These are phyloP conservation scores for Dalbergia cochinchinensis DNA, from an alignment of 306 rosid genomes.

Conservation along the genomic window DNA sequence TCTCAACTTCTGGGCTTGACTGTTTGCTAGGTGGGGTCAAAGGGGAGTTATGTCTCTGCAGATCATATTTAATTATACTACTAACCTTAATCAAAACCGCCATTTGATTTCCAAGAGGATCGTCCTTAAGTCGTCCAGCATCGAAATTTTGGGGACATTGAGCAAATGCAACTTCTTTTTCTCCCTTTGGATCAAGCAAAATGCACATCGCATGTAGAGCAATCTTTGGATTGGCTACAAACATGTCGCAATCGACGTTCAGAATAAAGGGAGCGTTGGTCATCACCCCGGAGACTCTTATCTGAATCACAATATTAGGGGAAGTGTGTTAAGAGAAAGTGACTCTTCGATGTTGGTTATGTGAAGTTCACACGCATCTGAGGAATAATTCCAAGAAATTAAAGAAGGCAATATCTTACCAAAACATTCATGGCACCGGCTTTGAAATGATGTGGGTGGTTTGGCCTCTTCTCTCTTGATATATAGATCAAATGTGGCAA, in stretches of 20 bases:
- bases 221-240: slow-evolving; percentile 62
- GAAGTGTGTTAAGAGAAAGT: background rate
- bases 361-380: too few species aligned
- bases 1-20: too few species aligned
- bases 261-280: slow-evolving; percentile 74
- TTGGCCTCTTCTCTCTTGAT: slow-evolving; percentile 71
- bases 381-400: too few species aligned
- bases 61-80: background rate
- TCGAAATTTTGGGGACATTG: slow-evolving; percentile 69
- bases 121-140: slow-evolving; percentile 59
- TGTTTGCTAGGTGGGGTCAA: too few species aligned
- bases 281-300: slow-evolving; percentile 75
- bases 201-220: slow-evolving; percentile 59
- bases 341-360: background rate
- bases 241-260: slow-evolving; percentile 84
- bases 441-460: slow-evolving; percentile 67
- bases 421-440: slow-evolving; percentile 83
- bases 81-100: slow-evolving; percentile 42
- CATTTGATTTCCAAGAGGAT: slow-evolving; percentile 67
- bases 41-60: too few species aligned
- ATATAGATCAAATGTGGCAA: slow-evolving; percentile 70
- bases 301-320: slow-evolving; percentile 41
- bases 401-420: slow-evolving; percentile 44
- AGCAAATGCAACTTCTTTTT: slow-evolving; percentile 65
- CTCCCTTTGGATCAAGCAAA: slow-evolving; percentile 52